These are phyloP conservation scores for Pulchroboletus neoregius DNA, from an alignment of 1,284 basidiomycete species.

Conservation along the genomic window DNA sequence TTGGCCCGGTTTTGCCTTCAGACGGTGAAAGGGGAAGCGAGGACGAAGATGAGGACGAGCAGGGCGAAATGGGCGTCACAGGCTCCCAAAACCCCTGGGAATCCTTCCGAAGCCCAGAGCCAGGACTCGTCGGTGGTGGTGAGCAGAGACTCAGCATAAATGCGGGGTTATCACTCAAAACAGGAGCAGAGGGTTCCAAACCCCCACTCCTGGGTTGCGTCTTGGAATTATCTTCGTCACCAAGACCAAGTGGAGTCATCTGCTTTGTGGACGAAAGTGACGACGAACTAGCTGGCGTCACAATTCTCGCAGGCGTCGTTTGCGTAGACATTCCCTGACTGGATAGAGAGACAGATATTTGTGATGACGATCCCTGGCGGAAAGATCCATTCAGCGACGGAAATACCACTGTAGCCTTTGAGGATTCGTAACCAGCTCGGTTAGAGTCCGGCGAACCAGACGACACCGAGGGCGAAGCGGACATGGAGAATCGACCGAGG, in stretches of 20 bases:
- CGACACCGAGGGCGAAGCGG: conserved; percentile 4
- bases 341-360: background rate
- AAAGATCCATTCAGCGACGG: conserved; percentile 29
- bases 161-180: conserved; percentile 5
- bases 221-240: conserved; percentile 6
- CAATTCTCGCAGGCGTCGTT: conserved; percentile 10
- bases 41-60: conserved; percentile 23
- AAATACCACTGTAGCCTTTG: conserved; percentile 18
- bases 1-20: conserved; percentile 5
- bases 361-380: conserved; percentile 13
- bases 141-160: conserved; percentile 9
- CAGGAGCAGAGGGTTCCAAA: background rate
- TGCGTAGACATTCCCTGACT: conserved; percentile 12
- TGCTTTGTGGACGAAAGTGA: background rate
- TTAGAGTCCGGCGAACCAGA: background rate
- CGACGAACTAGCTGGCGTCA: conserved; percentile 8
- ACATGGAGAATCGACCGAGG: conserved; percentile 9
- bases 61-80: conserved; percentile 21
- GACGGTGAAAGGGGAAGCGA: conserved; percentile 20
- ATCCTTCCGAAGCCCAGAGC: conserved; percentile 19
- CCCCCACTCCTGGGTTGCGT: background rate
- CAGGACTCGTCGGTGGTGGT: conserved; percentile 13
- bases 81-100: conserved; percentile 33
- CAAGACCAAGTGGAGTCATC: background rate
- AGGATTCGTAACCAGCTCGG: conserved; percentile 9